Evolutionary conservation across 129 eudicot genomes (phyloP), one percentile per base, ranked within the genome.

Genomic region (Escallonia rubra): DNA sequence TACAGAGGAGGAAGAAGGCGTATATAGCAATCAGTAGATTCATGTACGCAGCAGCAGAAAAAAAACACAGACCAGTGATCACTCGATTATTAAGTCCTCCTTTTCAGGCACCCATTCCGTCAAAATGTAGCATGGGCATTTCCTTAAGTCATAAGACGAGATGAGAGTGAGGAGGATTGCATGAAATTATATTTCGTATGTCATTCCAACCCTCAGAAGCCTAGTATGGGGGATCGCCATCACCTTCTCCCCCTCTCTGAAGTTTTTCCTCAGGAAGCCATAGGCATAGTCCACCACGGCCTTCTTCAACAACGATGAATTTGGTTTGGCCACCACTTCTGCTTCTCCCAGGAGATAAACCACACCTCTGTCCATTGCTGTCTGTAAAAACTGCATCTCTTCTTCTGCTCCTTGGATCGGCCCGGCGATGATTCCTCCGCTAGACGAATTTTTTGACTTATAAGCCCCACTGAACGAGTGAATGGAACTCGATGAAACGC

Each of bases 121-220:
- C n/a, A n/a, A n/a, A n/a, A n/a, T n/a, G n/a, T n/a, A n/a, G n/a
- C n/a, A n/a, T n/a, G n/a, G n/a, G n/a, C n/a, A n/a, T n/a, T n/a
- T n/a, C n/a, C n/a, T n/a, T n/a, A n/a, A n/a, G n/a, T n/a, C n/a
- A n/a, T 23, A 23, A 23, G 34, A 23, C 34, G 34, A 23, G 34
- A 23, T 1, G 34, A 23, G 34, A 23, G 34, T 23, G 34, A 23
- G 0, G 34, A 23, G 34, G 34, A 23, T 23, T 23, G 34, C 34
- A 23, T 23, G 34, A 23, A 23, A 23, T 59, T 46, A 81, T 43
- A 81, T 44, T 46, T 81, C 86, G 12, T 81, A 81, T 0, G 78
- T 72, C 81, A 81, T 81, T 2, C 86, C 86, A 10, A 81, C 86
- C 53, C 79, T 74, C 38, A 81, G 66, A 62, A 81, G 82, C 73